Evolutionary conservation across 208 protist genomes (phyloP), one percentile per base, ranked within the genome.

Genomic region (Leishmania tarentolae): DNA sequence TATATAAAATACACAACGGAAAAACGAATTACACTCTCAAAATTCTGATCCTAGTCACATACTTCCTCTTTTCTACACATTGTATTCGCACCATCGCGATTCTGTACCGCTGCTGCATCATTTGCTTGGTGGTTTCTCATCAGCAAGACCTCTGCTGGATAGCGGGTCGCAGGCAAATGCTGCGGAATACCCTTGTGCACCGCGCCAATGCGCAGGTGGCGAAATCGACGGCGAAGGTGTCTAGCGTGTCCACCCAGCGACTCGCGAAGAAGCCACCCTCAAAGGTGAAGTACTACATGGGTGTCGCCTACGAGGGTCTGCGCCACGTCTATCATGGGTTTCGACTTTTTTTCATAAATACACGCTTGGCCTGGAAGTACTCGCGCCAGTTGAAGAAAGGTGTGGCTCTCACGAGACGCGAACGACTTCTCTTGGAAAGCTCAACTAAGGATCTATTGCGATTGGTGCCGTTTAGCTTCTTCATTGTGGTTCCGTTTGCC

Each of bases 401-500:
- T 47, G 92, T 96, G 47, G 93, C 94, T 52, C 88, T 98, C 47
- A 98, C 94, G 31, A 85, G 94, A 40, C 94, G 94, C 35, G 94
- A 98, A 83, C 92, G 94, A 6, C 83, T 95, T 65, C 87, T 98
- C n/a, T 83, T 99, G 59, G 91, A 98, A 66, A 94, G 95, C 61
- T 98, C 97, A 46, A 96, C 96, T 6, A 92, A 93, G 31, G 98
- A 99, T 88, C 82, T 99, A 69, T 83, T 99, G 52, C 95, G 98
- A 40, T 82, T 99, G 44, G 97, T 99, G 11, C 98, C 98, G 15
- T 99, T 99, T 94, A 94, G 94, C 79, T 96, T 99, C 75, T 99
- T 99, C 83, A 96, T 99, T 37, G 86, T 99, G 17, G 92, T 99
- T 24, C 98, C 98, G 11, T 99, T 99, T 87, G 89, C 96, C 21